Evolutionary conservation across 1,284 basidiomycete genomes (phyloP), one percentile per base, ranked within the genome.

Genomic region (Austroboletus rostrupii): DNA sequence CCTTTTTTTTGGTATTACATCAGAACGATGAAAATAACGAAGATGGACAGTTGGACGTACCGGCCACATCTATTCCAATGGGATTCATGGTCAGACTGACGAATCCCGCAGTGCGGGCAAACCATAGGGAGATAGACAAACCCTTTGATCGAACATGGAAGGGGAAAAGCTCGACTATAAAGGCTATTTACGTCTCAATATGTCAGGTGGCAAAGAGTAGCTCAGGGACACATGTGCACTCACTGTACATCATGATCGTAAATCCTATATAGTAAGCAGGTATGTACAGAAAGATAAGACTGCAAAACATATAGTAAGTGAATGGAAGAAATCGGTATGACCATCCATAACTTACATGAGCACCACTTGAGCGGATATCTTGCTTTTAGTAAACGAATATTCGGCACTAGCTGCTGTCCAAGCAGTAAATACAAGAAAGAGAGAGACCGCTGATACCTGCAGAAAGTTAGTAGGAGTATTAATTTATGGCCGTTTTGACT

Each of bases 371-470:
- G 28, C 40, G 20, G 41, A 44, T 9, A 40, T 5, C 21, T 45
- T 29, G 31, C 19, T 51, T 7, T 50, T 49, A n/a, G 57, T 61
- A 16, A 47, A 12, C 5, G 57, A 43, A 43, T 60, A 61, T 13
- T 57, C 49, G 14, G 54, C 61, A 21, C 42, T 58, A 10, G 59
- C 59, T 20, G 41, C 3, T 10, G 61, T 60, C 57, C 57, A 64
- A 5, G 47, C 45, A 21, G 32, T 29, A 14, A 64, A 60, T 5
- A 64, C 35, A 14, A 55, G 17, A 1, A 62, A 47, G 9, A 64
- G 11, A n/a, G 57, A 60, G 13, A 53, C 21, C 6, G 58, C 38
- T 7, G 42, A 57, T 0, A 20, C 13, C 60, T 58, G 28, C 12
- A 21, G 4, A 17, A 36, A 40, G 43, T 57, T 13, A 52, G 28